Evolutionary conservation across 148 eudicot genomes (phyloP).

Genomic region (Bassia scoparia): DNA sequence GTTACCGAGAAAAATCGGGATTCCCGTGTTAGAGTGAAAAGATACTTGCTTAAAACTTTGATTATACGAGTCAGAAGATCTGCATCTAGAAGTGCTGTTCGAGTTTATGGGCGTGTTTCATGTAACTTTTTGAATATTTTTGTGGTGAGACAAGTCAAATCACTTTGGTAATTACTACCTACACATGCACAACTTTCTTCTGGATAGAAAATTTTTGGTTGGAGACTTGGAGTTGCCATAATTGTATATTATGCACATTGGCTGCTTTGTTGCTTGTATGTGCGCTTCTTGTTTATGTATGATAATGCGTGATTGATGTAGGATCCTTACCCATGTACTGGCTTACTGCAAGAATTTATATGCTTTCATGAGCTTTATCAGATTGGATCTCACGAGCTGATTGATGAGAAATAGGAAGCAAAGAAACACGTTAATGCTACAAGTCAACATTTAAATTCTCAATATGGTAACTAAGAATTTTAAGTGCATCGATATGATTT

Average conservation of each 20-base stretch:
- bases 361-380: constrained; percentile 1
- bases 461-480: neutral
- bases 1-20: neutral
- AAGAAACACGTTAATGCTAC: constrained; percentile 6
- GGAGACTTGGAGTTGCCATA: neutral
- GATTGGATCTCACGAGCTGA: neutral
- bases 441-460: neutral
- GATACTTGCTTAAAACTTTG: neutral
- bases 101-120: too few species aligned
- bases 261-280: neutral
- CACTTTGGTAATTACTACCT: too few species aligned
- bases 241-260: neutral
- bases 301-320: neutral
- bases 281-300: neutral
- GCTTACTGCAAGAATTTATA: neutral
- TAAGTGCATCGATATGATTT: neutral
- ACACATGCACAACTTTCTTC: too few species aligned
- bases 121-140: too few species aligned
- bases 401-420: neutral
- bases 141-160: too few species aligned
- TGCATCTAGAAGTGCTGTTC: neutral
- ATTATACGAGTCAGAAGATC: neutral
- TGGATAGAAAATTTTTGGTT: too few species aligned
- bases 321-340: neutral
- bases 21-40: neutral